Base-by-base conservation (phyloP, 257 asterid species). In the Nicotiana obtusifolia region DNA sequence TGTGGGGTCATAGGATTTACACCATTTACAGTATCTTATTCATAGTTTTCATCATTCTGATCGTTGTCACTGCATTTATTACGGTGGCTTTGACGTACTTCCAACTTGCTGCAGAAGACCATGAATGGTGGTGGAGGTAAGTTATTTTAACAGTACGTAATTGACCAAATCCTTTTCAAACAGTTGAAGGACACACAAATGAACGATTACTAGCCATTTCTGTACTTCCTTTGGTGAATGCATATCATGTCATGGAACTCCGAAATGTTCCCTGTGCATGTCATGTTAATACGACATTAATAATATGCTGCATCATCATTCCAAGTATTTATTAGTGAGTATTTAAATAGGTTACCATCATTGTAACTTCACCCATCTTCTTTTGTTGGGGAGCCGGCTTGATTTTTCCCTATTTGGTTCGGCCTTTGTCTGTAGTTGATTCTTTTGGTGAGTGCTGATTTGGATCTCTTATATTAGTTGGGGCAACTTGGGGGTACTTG, bases 91-190 rank as follows among this genome's bases (percentile, higher is more conserved):
- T 85, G 83, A 85, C 85, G 22, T 85, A 82, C 56, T 82, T 82
- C 81, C 87, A 85, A 80, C 87, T 84, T 59, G 87, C 85, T 7
- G 87, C 87, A 5, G 87, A 84, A 80, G 87, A 84, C 64, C 87
- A 84, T 66, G 87, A 84, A 77, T 84, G 85, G 87, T 84, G 87
- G 87, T 84, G 87, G 87, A 84, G 85, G 87, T 84, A 60, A 56
- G 80, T 56, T 84, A 60, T 26, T 75, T 56, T 14, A 44, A 22
- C 5, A 20, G 7, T 44, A 71, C 60, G 22, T 14, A 47, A 22
- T 22, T 47, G 20, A 71, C 19, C 35, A 26, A 71, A 71, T 73
- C 49, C 78, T 24, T 73, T 47, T 73, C 22, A 22, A 73, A 73
- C 61, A 7, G 37, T 73, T 15, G 17, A 69, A 73, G 60, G 37